Evolutionary conservation across 2,329 filamentous ascomycete genomes (phyloP).

Genomic region (Lojkania enalia): DNA sequence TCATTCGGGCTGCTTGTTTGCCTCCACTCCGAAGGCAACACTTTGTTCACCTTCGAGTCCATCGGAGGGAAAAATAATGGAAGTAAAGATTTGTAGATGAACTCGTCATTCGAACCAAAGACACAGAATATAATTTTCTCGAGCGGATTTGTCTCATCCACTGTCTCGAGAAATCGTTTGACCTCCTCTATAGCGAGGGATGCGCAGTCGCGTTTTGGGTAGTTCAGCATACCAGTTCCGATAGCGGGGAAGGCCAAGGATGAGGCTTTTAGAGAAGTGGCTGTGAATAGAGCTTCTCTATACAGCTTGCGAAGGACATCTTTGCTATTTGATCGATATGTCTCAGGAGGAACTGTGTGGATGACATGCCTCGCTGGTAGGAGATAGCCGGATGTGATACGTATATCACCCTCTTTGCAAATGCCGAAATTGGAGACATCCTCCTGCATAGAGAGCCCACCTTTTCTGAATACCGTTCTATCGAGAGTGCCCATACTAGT

Average conservation of each 20-base stretch:
- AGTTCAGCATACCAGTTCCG: conserved; percentile 35
- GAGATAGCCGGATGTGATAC: conserved; percentile 27
- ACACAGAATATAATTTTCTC: conserved; percentile 38
- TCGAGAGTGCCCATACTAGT: conserved; percentile 35
- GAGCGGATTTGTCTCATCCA: conserved; percentile 20
- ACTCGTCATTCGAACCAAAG: conserved; percentile 34
- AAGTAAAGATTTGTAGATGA: conserved; percentile 36
- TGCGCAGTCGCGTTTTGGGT: conserved; percentile 32
- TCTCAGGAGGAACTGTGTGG: conserved; percentile 33
- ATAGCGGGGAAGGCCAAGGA: conserved; percentile 40
- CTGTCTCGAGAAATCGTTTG: conserved; percentile 33
- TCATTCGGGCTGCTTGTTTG: background rate
- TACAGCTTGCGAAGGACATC: conserved; percentile 34
- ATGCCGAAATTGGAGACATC: conserved; percentile 26
- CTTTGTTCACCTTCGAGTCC: conserved; percentile 18
- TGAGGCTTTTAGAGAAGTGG: conserved; percentile 27
- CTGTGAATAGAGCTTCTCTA: conserved; percentile 28
- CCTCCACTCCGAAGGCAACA: conserved; percentile 4
- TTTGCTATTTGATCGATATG: conserved; percentile 26
- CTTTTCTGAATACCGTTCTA: conserved; percentile 34
- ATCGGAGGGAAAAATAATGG: conserved; percentile 37
- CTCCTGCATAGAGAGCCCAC: conserved; percentile 27
- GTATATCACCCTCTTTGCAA: conserved; percentile 35
- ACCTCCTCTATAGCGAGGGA: conserved; percentile 39
- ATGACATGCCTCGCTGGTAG: conserved; percentile 36